Base-by-base conservation (phyloP, 1,284 basidiomycete genomes). In the Volvariella surrecta region DNA sequence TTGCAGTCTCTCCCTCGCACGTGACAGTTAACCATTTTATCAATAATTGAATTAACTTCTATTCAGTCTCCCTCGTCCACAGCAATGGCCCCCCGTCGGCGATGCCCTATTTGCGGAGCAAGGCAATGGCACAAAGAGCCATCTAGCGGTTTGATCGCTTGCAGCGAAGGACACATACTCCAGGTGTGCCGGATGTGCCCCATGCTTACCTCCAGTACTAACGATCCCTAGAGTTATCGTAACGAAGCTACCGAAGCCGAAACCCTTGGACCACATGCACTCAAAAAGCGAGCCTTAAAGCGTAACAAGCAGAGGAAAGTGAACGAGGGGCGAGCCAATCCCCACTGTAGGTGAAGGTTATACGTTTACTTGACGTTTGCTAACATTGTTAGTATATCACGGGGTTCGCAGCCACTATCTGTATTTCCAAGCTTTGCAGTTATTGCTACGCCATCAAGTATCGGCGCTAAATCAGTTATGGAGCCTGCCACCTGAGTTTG, bases 371-470 rank as follows among this genome's bases (percentile, higher is more conserved):
- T 44, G 49, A 21, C 39, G 32, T 21, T 20, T 37, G 22, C 37
- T 44, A 6, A 41, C 16, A n/a, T 40, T 45, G 21, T 6, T 54
- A 93, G 91, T 87, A 38, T 91, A 89, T 55, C 82, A 89, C 52
- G 89, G 89, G 7, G 70, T 75, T 16, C 73, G 82, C 42, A 87
- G 80, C 2, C 74, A 80, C 37, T 89, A 74, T 56, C 77, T 84
- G 44, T 88, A 88, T 52, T 82, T 89, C 48, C 82, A 92, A 50
- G 88, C 84, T 51, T 66, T 89, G 28, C 91, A 94, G 57, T 63
- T 89, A 0, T 63, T 93, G 42, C 64, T 94, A 6, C 70, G 89
- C 11, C 74, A 81, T 52, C 91, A 95, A 60, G 62, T 89, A 2
- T 64, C 67, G 4, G 74, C 75, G n/a, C 59, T 94, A 37, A 69